Percentiles rank a stretch among this genome's conserved stretches.
Conservation (phyloP, 176 grass and related monocot species). For the Oryza coarctata region DNA sequence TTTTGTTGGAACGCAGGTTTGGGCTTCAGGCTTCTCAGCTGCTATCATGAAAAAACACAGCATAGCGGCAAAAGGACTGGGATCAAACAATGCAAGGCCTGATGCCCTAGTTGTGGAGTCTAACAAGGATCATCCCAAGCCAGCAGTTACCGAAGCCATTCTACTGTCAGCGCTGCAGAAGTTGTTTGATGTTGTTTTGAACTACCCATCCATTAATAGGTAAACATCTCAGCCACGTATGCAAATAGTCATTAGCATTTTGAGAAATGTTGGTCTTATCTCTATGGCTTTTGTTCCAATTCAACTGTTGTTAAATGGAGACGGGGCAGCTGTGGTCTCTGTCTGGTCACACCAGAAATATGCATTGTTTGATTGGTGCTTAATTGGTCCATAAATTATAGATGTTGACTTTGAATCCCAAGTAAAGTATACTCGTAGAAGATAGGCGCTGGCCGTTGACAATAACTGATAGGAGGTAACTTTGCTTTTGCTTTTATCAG, state of each 20-base stretch:
- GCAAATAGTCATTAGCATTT: slow-evolving; percentile 8
- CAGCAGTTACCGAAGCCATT: slow-evolving; percentile 55
- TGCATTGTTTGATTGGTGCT: slow-evolving; percentile 12
- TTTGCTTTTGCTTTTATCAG: slow-evolving; percentile 29
- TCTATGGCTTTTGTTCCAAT: slow-evolving; percentile 6
- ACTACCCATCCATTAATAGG: slow-evolving; percentile 83
- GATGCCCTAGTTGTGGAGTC: slow-evolving; percentile 51
- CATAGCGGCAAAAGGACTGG: slow-evolving; percentile 56
- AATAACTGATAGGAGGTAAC: background rate
- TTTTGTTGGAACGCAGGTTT: slow-evolving; percentile 48
- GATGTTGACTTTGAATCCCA: background rate
- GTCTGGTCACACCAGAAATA: background rate
- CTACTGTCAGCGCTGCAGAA: slow-evolving; percentile 72
- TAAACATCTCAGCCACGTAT: slow-evolving; percentile 21
- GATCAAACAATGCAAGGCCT: slow-evolving; percentile 28
- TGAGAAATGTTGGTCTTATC: background rate
- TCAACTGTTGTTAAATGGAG: slow-evolving; percentile 7
- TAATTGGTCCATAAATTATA: background rate
- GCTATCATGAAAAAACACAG: slow-evolving; percentile 87
- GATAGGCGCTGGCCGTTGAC: background rate
- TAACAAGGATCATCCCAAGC: slow-evolving; percentile 38
- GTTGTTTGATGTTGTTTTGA: slow-evolving; percentile 66
- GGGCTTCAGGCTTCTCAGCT: slow-evolving; percentile 94
- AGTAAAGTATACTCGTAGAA: background rate
- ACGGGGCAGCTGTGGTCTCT: background rate